Evolutionary conservation across 495 filamentous ascomycete species (phyloP).

Genomic region (Pyrenula massariospora): DNA sequence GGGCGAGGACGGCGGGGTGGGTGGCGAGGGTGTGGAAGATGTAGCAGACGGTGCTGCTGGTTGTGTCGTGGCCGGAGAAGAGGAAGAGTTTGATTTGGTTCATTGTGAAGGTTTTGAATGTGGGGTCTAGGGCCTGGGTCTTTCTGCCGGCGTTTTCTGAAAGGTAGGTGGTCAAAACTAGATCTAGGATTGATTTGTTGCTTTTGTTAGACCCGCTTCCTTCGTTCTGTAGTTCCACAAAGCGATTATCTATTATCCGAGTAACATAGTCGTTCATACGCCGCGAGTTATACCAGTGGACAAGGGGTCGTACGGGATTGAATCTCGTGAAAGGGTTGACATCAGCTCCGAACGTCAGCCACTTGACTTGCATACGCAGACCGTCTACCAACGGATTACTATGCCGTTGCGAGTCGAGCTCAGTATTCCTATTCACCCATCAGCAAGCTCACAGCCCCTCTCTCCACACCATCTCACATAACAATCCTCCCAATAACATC

Average conservation of each 20-base stretch:
- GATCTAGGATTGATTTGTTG: constrained; percentile 7
- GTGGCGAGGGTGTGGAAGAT: constrained; percentile 7
- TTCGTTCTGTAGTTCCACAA: constrained; percentile 1
- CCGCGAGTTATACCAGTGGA: constrained; percentile 15
- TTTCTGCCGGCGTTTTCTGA: not conserved
- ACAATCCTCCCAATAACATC: constrained; percentile 1
- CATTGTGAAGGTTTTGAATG: constrained; percentile 3
- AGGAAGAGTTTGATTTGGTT: constrained; percentile 19
- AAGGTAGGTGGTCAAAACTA: constrained; percentile 8
- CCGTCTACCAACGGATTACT: constrained; percentile 3
- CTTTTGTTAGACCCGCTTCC: not conserved
- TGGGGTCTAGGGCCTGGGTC: not conserved
- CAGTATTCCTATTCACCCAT: constrained; percentile 4
- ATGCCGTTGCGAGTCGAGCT: constrained; percentile 17
- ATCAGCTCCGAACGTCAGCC: constrained; percentile 3
- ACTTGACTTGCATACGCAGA: constrained; percentile 4
- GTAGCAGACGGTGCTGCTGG: constrained; percentile 12
- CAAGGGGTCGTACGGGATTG: not conserved
- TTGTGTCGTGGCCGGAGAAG: constrained; percentile 30
- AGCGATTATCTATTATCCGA: constrained; percentile 1
- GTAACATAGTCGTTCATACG: constrained; percentile 18
- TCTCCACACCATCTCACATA: not conserved
- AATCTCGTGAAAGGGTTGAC: constrained; percentile 1
- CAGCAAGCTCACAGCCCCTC: not conserved
- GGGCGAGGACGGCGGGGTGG: constrained; percentile 4